Evolutionary conservation across 169 alveolate species (phyloP).

Genomic region (Plasmodium gallinaceum): DNA sequence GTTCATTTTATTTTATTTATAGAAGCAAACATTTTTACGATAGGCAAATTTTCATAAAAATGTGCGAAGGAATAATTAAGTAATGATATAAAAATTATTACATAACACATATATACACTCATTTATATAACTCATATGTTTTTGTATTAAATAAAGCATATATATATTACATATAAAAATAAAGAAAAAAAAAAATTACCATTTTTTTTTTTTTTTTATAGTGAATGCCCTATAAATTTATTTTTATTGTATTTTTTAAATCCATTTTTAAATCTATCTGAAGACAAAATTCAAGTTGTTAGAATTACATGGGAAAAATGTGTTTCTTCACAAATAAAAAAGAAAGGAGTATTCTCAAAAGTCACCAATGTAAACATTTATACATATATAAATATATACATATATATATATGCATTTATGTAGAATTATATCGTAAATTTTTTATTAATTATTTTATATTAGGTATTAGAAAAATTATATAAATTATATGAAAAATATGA

Average conservation of each 20-base stretch:
- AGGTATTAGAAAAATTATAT: slow-evolving; percentile 31
- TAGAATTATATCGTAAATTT: not conserved
- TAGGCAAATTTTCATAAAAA: slow-evolving; percentile 69
- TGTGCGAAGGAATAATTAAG: slow-evolving; percentile 66
- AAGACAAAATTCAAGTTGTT: slow-evolving; percentile 66
- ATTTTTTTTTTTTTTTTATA: slow-evolving; percentile 1
- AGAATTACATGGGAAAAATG: slow-evolving; percentile 66
- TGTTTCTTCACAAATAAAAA: slow-evolving; percentile 30
- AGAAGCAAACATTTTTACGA: slow-evolving; percentile 49
- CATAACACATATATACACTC: not conserved
- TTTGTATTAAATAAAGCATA: not conserved
- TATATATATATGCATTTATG: not conserved
- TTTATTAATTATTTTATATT: not conserved
- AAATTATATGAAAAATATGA: slow-evolving; percentile 10
- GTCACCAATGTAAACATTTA: slow-evolving; percentile 14
- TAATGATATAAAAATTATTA: not conserved
- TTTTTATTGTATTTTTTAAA: slow-evolving; percentile 60
- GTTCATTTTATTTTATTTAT: slow-evolving; percentile 10
- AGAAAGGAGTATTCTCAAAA: slow-evolving; percentile 25
- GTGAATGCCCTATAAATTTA: slow-evolving; percentile 64
- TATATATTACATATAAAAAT: not conserved
- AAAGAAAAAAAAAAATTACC: not conserved
- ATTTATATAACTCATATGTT: not conserved
- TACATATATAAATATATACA: not conserved
- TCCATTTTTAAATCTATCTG: slow-evolving; percentile 59